Evolutionary conservation across 176 grass and related monocot genomes (phyloP).

Genomic region (Tillandsia fasciculata): DNA sequence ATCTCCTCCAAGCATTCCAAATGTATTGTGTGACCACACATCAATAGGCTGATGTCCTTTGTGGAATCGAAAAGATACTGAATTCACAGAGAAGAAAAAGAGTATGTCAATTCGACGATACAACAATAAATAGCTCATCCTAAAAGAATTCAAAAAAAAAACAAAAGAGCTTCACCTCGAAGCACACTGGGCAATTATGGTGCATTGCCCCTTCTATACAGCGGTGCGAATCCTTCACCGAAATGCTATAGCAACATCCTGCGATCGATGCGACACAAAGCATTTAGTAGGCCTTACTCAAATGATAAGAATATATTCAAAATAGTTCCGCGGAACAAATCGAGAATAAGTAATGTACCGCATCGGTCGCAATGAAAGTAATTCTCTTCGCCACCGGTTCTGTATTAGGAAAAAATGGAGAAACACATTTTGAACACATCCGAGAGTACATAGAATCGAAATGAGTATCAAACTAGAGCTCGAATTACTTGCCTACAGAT

Average conservation of each 20-base stretch:
- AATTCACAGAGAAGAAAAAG: not conserved
- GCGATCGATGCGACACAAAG: not conserved
- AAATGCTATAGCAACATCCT: constrained; percentile 72
- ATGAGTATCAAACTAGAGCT: not conserved
- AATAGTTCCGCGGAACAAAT: not conserved
- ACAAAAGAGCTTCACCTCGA: constrained; percentile 36
- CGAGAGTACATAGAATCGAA: not conserved
- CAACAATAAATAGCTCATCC: not conserved
- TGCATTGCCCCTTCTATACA: constrained; percentile 87
- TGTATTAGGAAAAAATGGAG: constrained; percentile 8
- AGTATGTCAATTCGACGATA: not conserved
- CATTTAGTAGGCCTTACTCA: not conserved
- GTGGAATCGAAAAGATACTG: constrained; percentile 87
- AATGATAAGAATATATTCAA: not conserved
- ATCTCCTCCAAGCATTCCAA: constrained; percentile 66
- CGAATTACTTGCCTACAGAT: constrained; percentile 53
- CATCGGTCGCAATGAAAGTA: constrained; percentile 73
- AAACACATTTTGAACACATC: constrained; percentile 3
- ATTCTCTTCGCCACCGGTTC: constrained; percentile 55
- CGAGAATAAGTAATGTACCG: constrained; percentile 22
- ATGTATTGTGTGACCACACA: constrained; percentile 78
- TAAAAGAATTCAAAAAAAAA: not conserved
- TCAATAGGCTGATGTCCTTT: constrained; percentile 61
- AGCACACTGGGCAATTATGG: constrained; percentile 84
- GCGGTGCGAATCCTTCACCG: constrained; percentile 55